Evolutionary conservation across 1,284 basidiomycete species (phyloP), one percentile per base, ranked within the genome.

Genomic region (Sanguinoderma infundibulare): DNA sequence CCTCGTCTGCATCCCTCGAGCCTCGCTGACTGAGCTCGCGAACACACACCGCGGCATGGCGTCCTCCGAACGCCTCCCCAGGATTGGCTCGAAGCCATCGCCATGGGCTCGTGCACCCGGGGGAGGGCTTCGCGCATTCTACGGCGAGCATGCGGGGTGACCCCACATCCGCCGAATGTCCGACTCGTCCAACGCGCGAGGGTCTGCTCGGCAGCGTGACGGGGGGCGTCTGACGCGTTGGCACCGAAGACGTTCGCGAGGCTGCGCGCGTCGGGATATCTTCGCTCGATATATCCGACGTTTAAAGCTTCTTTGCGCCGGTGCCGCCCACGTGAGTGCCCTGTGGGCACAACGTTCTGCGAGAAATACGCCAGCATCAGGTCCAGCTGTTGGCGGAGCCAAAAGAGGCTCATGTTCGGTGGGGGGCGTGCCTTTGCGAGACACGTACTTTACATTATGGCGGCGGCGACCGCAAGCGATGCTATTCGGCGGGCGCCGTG

Each of bases 201-300:
- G n/a, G n/a, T n/a, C n/a, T n/a, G n/a, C n/a, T n/a, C n/a, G n/a
- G n/a, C n/a, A n/a, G n/a, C 9, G 32, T 3, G 34, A 38, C 28
- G 40, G 12, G 20, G 42, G 5, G 12, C 28, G 42, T 30, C 39
- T 53, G 15, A 42, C 52, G 42, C n/a, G 32, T n/a, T n/a, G n/a
- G n/a, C n/a, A n/a, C n/a, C 53, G 32, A 28, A 20, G 56, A 22
- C 38, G 54, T 30, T 59, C 44, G n/a, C 53, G 32, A 46, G 35
- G 35, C 30, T 50, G 61, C 57, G 49, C 50, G 56, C 47, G 56
- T 55, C 65, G 65, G 65, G 58, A 55, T 55, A 64, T 64, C 60
- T 47, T 67, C 65, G 65, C 65, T 22, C 10, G 28, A 63, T 61
- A 67, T 62, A 57, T 67, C 65, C 65, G 65, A 67, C 52, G 55